Conservation (phyloP, 1,284 basidiomycete species). For the Irpex rosettiformis region DNA sequence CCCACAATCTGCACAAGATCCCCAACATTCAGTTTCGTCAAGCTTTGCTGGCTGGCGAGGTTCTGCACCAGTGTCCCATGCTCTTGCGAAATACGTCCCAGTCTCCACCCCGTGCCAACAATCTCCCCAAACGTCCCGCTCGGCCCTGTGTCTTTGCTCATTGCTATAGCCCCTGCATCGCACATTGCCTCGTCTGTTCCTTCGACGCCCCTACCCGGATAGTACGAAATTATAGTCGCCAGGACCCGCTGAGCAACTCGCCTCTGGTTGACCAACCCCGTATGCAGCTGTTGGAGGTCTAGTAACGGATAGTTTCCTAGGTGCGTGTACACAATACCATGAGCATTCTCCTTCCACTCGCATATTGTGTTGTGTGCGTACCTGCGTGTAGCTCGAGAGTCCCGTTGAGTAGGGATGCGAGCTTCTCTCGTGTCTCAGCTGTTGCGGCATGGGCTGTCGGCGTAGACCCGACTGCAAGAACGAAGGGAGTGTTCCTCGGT, state of each 20-base stretch:
- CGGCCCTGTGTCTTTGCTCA: constrained; percentile 83
- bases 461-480: constrained; percentile 82
- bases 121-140: constrained; percentile 71
- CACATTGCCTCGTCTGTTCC: constrained; percentile 72
- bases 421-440: constrained; percentile 40
- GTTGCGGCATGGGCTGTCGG: constrained; percentile 79
- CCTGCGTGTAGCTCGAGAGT: constrained; percentile 75
- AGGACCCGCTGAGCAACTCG: constrained; percentile 69
- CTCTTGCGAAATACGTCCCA: constrained; percentile 77
- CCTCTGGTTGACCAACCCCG: constrained; percentile 54
- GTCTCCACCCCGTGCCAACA: constrained; percentile 64
- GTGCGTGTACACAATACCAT: constrained; percentile 11
- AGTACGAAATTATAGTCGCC: constrained; percentile 73
- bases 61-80: constrained; percentile 65
- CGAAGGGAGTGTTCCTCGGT: constrained; percentile 46
- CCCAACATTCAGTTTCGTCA: constrained; percentile 49
- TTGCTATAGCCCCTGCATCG: constrained; percentile 81
- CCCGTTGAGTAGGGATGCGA: constrained; percentile 53
- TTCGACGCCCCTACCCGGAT: constrained; percentile 60
- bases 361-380: constrained; percentile 23
- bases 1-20: constrained; percentile 65
- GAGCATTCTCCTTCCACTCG: neutral
- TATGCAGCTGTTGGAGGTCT: constrained; percentile 82
- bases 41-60: constrained; percentile 16
- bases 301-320: constrained; percentile 80